Conservation (phyloP, 2,329 filamentous ascomycete species). For the Neofusicoccum parvum region DNA sequence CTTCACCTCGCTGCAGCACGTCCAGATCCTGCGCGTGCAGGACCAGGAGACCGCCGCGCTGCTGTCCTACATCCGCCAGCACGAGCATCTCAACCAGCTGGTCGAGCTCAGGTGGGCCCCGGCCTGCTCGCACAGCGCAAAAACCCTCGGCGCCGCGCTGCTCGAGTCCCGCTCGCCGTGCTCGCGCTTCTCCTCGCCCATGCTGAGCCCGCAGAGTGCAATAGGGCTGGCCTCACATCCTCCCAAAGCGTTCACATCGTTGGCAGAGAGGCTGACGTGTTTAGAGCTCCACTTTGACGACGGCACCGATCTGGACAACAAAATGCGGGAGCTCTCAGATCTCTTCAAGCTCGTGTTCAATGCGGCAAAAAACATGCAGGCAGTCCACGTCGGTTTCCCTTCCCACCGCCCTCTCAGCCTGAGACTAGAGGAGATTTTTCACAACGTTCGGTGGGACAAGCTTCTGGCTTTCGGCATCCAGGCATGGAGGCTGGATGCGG, state of each 20-base stretch:
- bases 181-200: conserved; percentile 63
- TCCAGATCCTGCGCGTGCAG: conserved; percentile 65
- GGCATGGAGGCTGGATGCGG: conserved; percentile 62
- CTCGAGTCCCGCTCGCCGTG: conserved; percentile 58
- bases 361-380: conserved; percentile 61
- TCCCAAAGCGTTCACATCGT: conserved; percentile 49
- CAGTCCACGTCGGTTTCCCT: conserved; percentile 67
- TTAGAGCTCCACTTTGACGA: conserved; percentile 67
- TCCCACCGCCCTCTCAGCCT: conserved; percentile 59
- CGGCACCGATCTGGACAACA: conserved; percentile 56
- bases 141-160: conserved; percentile 60
- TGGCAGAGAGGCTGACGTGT: conserved; percentile 61
- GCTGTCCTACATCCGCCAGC: conserved; percentile 53
- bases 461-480: conserved; percentile 67
- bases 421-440: conserved; percentile 63
- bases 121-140: conserved; percentile 64
- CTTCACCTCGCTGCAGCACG: conserved; percentile 64
- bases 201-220: conserved; percentile 63
- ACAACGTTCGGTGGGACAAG: conserved; percentile 62
- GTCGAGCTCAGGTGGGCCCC: conserved; percentile 62
- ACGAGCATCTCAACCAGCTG: conserved; percentile 48
- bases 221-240: conserved; percentile 53
- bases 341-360: conserved; percentile 62
- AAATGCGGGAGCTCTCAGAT: conserved; percentile 59
- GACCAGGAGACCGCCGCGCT: conserved; percentile 61